Evolutionary conservation across 169 alveolate genomes (phyloP), one percentile per base, ranked within the genome.

Genomic region (Plasmodium gonderi): DNA sequence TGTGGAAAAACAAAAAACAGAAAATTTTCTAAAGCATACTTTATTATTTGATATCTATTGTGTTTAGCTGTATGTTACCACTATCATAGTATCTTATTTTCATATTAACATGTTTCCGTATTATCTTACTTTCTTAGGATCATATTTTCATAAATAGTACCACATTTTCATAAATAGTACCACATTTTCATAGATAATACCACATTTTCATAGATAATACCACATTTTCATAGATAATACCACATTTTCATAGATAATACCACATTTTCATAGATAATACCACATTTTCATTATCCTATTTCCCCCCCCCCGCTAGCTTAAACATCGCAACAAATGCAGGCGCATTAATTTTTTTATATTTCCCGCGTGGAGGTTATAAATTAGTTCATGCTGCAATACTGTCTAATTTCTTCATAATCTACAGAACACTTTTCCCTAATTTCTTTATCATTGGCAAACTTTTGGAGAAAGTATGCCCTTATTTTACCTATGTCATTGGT

Each of bases 321-420:
- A n/a, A n/a, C n/a, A n/a, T n/a, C n/a, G n/a, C n/a, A n/a, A n/a
- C n/a, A n/a, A n/a, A n/a, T n/a, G n/a, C n/a, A n/a, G n/a, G n/a
- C n/a, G n/a, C n/a, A n/a, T n/a, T n/a, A n/a, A n/a, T n/a, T n/a
- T 54, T 54, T 54, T 54, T 26, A 54, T 54, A 33, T 54, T 54
- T 33, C 69, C 36, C 69, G 36, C 8, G n/a, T 54, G 69, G 36
- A 20, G 36, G 23, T 33, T 33, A 54, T 54, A n/a, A 51, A 51
- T 51, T 80, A 65, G 40, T 65, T 36, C 11, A 7, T 80, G 64
- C 76, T 68, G 29, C 92, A 82, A 33, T 82, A 72, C 51, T 82
- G 42, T 49, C 81, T 82, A 69, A 82, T 69, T 68, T 82, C 92
- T 69, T 82, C 92, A 69, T 82, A 87, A 87, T 87, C 47, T 33